phyloP scores from a whole-genome alignment of 1,139 yeast species.

The Pichia sp. region DNA sequence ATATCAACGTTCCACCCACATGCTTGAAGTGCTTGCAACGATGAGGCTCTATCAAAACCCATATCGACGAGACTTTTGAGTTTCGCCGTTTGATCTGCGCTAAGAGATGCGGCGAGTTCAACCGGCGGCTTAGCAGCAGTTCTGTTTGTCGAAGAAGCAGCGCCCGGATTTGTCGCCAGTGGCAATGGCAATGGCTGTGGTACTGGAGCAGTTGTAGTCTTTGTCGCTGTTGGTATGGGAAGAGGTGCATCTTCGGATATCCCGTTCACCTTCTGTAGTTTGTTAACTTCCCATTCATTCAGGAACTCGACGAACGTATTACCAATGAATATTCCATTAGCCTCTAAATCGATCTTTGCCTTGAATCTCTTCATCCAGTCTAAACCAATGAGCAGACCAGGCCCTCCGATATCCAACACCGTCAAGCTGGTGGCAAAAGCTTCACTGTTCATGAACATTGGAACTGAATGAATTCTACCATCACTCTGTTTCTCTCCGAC shows the following conservation, averaged over 20 bases:
- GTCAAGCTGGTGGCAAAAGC: slow-evolving; percentile 75
- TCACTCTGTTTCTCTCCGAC: slow-evolving; percentile 77
- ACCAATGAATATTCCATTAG: slow-evolving; percentile 66
- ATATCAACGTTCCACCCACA: slow-evolving; percentile 74
- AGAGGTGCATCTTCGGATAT: background rate
- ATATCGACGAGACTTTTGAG: slow-evolving; percentile 52
- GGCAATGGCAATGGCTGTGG: no score
- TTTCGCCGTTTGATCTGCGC: slow-evolving; percentile 12
- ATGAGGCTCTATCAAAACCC: slow-evolving; percentile 66
- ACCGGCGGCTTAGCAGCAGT: no score
- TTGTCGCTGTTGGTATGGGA: slow-evolving; percentile 6
- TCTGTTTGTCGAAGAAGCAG: background rate
- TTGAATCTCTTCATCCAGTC: slow-evolving; percentile 87
- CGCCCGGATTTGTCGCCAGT: no score
- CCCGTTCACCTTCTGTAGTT: slow-evolving; percentile 12
- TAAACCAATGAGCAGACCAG: slow-evolving; percentile 54
- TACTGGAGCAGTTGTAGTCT: background rate
- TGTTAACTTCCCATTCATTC: slow-evolving; percentile 18
- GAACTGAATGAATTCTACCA: slow-evolving; percentile 88
- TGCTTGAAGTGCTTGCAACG: slow-evolving; percentile 53
- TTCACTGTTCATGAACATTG: slow-evolving; percentile 64
- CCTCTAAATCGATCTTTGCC: slow-evolving; percentile 68
- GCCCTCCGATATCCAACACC: slow-evolving; percentile 64
- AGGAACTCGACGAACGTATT: slow-evolving; percentile 30
- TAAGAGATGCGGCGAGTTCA: slow-evolving; percentile 8